Conservation (phyloP, 2,329 filamentous ascomycete species). For the Trichophaea hybrida region DNA sequence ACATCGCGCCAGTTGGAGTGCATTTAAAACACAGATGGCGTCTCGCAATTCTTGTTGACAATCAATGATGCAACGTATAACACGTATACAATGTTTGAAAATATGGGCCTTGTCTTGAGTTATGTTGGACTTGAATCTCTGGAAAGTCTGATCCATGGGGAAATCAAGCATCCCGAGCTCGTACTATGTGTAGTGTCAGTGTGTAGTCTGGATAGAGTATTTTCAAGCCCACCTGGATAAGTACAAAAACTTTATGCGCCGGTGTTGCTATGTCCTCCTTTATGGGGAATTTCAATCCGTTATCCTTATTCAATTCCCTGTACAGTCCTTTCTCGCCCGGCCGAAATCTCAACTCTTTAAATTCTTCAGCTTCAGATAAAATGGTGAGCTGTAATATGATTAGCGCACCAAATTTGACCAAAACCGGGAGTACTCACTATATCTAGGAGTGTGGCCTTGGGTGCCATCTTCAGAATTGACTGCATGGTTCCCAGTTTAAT, state of each 20-base stretch:
- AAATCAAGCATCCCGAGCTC: conserved; percentile 54
- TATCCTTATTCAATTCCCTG: conserved; percentile 55
- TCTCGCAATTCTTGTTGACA: conserved; percentile 52
- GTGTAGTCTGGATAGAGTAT: not conserved
- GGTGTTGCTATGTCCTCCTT: conserved; percentile 50
- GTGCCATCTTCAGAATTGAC: conserved; percentile 47
- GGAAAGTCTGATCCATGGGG: conserved; percentile 43
- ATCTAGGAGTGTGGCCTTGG: conserved; percentile 46
- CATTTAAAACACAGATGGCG: conserved; percentile 50
- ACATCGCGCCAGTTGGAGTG: conserved; percentile 64
- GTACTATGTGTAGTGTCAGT: conserved; percentile 29
- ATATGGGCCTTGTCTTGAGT: conserved; percentile 47
- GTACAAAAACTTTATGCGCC: conserved; percentile 61
- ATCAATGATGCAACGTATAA: conserved; percentile 63
- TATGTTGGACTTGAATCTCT: conserved; percentile 43
- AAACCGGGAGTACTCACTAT: conserved; percentile 42
- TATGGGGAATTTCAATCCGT: conserved; percentile 55
- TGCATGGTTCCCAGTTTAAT: conserved; percentile 70
- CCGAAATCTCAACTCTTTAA: conserved; percentile 57
- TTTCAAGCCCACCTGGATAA: conserved; percentile 46
- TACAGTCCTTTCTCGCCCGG: conserved; percentile 53
- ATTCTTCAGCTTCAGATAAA: conserved; percentile 56
- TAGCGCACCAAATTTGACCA: not conserved
- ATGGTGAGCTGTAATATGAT: conserved; percentile 42
- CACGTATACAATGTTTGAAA: conserved; percentile 52